phyloP scores from a whole-genome alignment of 2,329 filamentous ascomycete species.

The Aspergillus sp. region DNA sequence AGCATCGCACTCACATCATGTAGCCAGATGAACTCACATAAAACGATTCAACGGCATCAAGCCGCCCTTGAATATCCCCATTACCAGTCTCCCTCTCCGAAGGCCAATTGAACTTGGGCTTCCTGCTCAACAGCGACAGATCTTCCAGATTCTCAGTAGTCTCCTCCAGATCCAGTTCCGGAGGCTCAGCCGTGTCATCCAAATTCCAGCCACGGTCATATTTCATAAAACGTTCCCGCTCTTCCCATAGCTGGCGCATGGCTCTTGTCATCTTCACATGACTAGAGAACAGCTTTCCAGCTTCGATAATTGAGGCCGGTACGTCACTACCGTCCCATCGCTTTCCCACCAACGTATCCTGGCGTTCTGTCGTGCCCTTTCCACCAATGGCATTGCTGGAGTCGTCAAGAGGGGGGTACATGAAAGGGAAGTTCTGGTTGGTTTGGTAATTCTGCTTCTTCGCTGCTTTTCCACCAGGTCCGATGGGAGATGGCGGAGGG shows the following conservation, averaged over 20 bases:
- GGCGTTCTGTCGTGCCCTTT: slow-evolving; percentile 73
- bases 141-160: slow-evolving; percentile 25
- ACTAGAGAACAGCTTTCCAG: slow-evolving; percentile 82
- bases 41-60: slow-evolving; percentile 70
- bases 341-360: slow-evolving; percentile 71
- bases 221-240: slow-evolving; percentile 82
- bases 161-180: slow-evolving; percentile 33
- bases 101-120: slow-evolving; percentile 8
- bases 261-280: slow-evolving; percentile 87
- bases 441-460: slow-evolving; percentile 99
- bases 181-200: slow-evolving; percentile 31
- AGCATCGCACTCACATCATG: not conserved
- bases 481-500: slow-evolving; percentile 84
- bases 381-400: slow-evolving; percentile 85
- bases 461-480: slow-evolving; percentile 74
- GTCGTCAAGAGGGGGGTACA: slow-evolving; percentile 88
- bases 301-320: slow-evolving; percentile 89
- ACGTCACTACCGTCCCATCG: slow-evolving; percentile 91
- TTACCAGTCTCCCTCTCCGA: slow-evolving; percentile 27
- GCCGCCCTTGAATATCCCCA: slow-evolving; percentile 45
- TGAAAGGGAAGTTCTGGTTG: slow-evolving; percentile 96
- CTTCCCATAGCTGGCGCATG: slow-evolving; percentile 90
- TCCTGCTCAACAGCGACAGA: slow-evolving; percentile 15
- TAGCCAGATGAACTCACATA: slow-evolving; percentile 59
- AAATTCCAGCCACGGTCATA: slow-evolving; percentile 84